Evolutionary conservation across 2,329 filamentous ascomycete genomes (phyloP).

Genomic region (Botrytis pseudocinerea): DNA sequence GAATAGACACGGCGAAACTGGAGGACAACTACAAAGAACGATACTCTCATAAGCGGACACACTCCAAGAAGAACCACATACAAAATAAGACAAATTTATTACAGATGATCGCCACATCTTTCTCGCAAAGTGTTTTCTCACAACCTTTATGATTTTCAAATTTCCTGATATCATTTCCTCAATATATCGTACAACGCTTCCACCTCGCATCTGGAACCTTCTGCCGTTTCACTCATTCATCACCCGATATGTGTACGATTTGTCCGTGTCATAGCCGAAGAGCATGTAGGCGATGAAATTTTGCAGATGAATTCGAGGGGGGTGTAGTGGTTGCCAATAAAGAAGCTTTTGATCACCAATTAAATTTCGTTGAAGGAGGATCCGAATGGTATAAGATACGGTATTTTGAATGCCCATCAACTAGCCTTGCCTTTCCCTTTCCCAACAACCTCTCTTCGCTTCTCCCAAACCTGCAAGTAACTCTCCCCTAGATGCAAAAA

Average conservation of each 20-base stretch:
- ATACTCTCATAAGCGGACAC: too few species aligned
- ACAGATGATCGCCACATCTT: too few species aligned
- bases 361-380: neutral
- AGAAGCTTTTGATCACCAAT: neutral
- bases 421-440: conserved; percentile 27
- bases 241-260: neutral
- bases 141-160: neutral
- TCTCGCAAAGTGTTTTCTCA: too few species aligned
- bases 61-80: neutral
- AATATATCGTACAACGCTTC: neutral
- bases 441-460: conserved; percentile 56
- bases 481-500: conserved; percentile 89
- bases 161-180: neutral
- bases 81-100: too few species aligned
- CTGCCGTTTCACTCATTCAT: neutral
- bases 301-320: neutral
- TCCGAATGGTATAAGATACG: neutral
- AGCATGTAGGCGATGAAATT: neutral
- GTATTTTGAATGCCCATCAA: neutral
- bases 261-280: neutral
- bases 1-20: neutral
- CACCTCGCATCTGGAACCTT: neutral
- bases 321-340: neutral
- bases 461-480: conserved; percentile 96
- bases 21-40: neutral